Base-by-base conservation (phyloP, 768 basidiomycete species). In the Stropharia rugosoannulata region DNA sequence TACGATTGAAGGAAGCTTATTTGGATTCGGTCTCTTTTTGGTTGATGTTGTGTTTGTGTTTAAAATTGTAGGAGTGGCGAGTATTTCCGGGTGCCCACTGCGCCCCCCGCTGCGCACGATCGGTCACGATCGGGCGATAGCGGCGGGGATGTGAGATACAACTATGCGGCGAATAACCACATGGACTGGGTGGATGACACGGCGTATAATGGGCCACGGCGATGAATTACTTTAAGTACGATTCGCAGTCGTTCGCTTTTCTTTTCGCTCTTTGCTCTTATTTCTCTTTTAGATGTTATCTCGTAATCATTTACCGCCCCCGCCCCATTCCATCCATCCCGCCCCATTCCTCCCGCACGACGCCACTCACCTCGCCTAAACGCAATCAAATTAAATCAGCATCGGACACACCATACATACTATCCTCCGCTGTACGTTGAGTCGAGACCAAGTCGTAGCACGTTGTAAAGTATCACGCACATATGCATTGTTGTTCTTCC, bases 141-240 rank as follows among this genome's bases (percentile, higher is more conserved):
- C 49, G 49, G 41, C 46, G 49, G 41, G 25, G 65, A 66, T 12
- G 25, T 62, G 47, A 59, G 63, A 19, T 69, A 64, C 55, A 69
- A 68, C 52, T 65, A 68, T 56, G 59, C 64, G n/a, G 60, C 67
- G 40, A 67, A 69, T 49, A 64, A 68, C 50, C 72, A 64, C 42
- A 60, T 65, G 50, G 64, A 73, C 46, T 80, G 79, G 79, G 80
- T 81, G 27, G 80, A 82, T 57, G 75, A 74, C 12, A 66, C 65
- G 50, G n/a, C 54, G 39, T 80, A 75, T 55, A 81, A 79, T 63
- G 79, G 72, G 25, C 61, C 64, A 25, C 57, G 62, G 57, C 61
- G 60, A 45, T 62, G 29, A 32, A 32, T 1, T 32, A 32, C 29
- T 32, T 32, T 32, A 32, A 32, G 29, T 32, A 32, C 29, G 29